phyloP scores from a whole-genome alignment of 2,329 filamentous ascomycete species.

The Beauveria rudraprayagi region DNA sequence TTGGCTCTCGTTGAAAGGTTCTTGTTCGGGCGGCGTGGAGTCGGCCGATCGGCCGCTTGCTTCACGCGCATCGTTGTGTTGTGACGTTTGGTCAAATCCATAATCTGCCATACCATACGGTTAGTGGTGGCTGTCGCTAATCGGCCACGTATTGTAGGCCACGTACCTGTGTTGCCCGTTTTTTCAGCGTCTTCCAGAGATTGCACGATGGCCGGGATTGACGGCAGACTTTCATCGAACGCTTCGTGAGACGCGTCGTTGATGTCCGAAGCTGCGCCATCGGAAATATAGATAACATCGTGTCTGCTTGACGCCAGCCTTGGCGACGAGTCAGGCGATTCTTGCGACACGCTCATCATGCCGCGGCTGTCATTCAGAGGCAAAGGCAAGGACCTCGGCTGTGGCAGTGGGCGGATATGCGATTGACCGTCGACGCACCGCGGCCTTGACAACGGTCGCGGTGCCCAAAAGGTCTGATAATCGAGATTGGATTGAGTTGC shows the following conservation, averaged over 20 bases:
- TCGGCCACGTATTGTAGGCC: not conserved
- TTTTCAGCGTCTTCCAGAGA: conserved; percentile 1
- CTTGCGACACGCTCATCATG: not conserved
- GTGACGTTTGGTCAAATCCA: not conserved
- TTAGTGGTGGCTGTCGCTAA: not conserved
- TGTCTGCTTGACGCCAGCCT: not conserved
- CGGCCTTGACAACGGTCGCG: not conserved
- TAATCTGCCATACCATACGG: not conserved
- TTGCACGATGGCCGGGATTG: conserved; percentile 1
- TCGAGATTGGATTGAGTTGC: not conserved
- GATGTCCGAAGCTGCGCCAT: not conserved
- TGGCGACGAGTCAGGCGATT: not conserved
- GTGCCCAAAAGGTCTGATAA: conserved; percentile 5
- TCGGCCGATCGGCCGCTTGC: not conserved
- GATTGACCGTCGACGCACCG: not conserved
- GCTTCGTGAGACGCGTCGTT: not conserved
- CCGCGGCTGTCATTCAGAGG: not conserved
- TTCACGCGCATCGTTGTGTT: not conserved
- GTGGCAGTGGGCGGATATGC: not conserved
- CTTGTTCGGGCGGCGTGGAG: not conserved
- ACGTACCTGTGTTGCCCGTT: not conserved
- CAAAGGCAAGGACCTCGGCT: not conserved
- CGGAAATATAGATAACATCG: conserved; percentile 3
- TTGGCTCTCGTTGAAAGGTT: not conserved
- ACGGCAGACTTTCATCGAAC: not conserved